These are phyloP conservation scores for Aegilops tauschii DNA, from an alignment of 176 grass and related monocot genomes.

Conservation along the genomic window DNA sequence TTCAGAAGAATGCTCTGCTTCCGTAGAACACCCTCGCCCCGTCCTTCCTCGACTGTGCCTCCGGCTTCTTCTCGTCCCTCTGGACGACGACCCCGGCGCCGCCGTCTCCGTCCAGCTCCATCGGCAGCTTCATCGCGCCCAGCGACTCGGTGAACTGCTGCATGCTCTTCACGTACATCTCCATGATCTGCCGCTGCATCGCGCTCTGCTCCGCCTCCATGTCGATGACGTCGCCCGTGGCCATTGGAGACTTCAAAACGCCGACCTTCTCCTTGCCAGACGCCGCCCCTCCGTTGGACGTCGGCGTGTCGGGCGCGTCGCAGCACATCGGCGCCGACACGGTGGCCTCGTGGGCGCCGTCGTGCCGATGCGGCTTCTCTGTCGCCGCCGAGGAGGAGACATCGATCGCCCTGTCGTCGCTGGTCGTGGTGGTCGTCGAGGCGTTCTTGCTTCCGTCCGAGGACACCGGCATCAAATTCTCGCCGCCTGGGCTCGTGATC, in stretches of 20 bases:
- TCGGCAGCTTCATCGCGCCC: conserved; percentile 69
- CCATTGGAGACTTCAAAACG: conserved; percentile 57
- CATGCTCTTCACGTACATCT: conserved; percentile 97
- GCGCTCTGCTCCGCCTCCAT: conserved; percentile 66
- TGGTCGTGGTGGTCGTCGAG: conserved; percentile 46
- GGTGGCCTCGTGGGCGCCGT: not conserved
- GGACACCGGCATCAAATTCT: conserved; percentile 2
- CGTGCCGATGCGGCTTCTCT: not conserved
- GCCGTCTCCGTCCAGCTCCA: conserved; percentile 45
- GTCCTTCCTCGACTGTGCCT: conserved; percentile 57
- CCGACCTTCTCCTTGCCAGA: conserved; percentile 23
- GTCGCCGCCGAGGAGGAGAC: not conserved
- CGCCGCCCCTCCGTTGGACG: conserved; percentile 24
- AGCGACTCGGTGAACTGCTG: conserved; percentile 88
- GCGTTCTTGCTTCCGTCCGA: conserved; percentile 45
- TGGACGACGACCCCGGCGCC: conserved; percentile 20
- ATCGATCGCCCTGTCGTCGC: conserved; percentile 29
- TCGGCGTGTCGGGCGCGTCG: conserved; percentile 54
- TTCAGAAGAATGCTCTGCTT: conserved; percentile 96
- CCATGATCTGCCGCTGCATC: conserved; percentile 95
- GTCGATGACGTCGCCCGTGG: conserved; percentile 49
- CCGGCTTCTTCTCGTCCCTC: conserved; percentile 44
- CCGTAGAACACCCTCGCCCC: conserved; percentile 87
- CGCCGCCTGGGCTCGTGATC: conserved; percentile 20
- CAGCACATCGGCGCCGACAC: not conserved